These are phyloP conservation scores for Rhizophora mangle DNA, from an alignment of 345 rosid species.

Conservation along the genomic window DNA sequence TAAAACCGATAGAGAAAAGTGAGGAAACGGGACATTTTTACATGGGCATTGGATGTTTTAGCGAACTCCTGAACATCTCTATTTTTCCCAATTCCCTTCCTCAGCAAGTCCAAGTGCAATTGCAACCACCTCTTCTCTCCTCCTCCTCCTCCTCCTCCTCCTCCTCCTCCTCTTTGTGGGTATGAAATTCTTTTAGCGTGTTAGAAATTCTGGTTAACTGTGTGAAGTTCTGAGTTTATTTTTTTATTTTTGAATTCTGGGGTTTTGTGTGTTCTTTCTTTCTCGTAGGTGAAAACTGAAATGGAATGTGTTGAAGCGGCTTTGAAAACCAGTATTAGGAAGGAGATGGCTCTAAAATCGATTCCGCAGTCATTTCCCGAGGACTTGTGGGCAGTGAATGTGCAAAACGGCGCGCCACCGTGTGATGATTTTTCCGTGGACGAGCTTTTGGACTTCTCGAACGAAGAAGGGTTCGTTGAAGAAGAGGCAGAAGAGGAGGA, in stretches of 20 bases:
- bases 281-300: constrained; percentile 22
- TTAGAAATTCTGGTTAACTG: too few relatives aligned
- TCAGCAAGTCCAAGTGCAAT: constrained; percentile 1
- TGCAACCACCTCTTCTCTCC: neutral
- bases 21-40: constrained; percentile 27
- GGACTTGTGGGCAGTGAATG: constrained; percentile 32
- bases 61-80: constrained; percentile 52
- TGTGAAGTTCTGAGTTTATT: neutral
- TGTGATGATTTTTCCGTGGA: constrained; percentile 72
- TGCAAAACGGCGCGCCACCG: constrained; percentile 35
- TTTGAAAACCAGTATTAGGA: constrained; percentile 55
- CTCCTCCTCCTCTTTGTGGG: constrained; percentile 23
- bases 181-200: neutral
- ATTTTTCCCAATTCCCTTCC: constrained; percentile 26
- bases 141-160: constrained; percentile 13
- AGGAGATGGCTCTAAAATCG: constrained; percentile 50
- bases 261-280: neutral
- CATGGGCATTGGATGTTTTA: constrained; percentile 59
- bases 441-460: constrained; percentile 75
- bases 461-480: constrained; percentile 50
- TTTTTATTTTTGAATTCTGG: constrained; percentile 9
- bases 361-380: constrained; percentile 35
- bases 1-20: neutral
- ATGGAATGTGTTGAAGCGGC: constrained; percentile 74
- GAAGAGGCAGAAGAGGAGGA: constrained; percentile 22